These are phyloP conservation scores for Plasmodium gonderi DNA, from an alignment of 169 alveolate species.

Conservation along the genomic window DNA sequence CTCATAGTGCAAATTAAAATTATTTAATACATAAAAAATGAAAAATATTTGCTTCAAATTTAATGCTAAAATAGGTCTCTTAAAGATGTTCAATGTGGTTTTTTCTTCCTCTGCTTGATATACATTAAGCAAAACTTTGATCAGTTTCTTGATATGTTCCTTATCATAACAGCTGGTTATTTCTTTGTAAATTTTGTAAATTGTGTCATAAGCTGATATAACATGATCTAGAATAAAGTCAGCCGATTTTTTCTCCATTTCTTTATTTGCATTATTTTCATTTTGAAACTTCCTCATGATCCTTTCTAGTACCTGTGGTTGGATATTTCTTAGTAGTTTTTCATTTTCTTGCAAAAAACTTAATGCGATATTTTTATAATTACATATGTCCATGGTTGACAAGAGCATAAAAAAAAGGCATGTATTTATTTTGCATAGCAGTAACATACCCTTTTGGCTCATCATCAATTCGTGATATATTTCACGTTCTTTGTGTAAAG, in stretches of 20 bases:
- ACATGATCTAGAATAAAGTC: background rate
- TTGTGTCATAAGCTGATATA: background rate
- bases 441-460: slow-evolving; percentile 2
- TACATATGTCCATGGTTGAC: background rate
- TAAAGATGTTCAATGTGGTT: slow-evolving; percentile 6
- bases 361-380: background rate
- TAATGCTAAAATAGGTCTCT: slow-evolving; percentile 18
- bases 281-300: background rate
- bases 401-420: slow-evolving; percentile 22
- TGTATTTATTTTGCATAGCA: slow-evolving; percentile 3
- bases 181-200: slow-evolving; percentile 15
- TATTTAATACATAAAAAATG: slow-evolving; percentile 26
- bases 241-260: background rate
- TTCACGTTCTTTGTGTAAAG: background rate
- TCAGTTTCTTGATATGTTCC: slow-evolving; percentile 3
- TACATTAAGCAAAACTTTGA: background rate
- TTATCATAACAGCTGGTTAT: slow-evolving; percentile 17
- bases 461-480: background rate
- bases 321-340: background rate
- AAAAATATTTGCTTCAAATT: slow-evolving; percentile 65
- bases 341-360: background rate
- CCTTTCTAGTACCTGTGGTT: background rate
- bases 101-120: background rate
- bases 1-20: slow-evolving; percentile 37
- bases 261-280: background rate